Base-by-base conservation (phyloP, 495 filamentous ascomycete species). In the Penicillium tannophilum region DNA sequence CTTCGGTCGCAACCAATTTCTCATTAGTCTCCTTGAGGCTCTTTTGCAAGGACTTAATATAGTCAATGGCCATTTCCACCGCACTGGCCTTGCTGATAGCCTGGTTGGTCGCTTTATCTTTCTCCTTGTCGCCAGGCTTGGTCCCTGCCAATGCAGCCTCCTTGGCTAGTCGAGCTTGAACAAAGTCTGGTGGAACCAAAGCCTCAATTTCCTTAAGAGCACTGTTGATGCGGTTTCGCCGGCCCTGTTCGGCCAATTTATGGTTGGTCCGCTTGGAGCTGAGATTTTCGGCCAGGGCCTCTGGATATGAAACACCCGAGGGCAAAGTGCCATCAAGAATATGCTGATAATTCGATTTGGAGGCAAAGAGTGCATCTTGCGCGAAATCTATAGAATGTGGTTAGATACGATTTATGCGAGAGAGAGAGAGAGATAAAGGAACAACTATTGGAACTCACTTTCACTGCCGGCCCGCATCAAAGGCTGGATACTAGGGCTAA, bases 281-380 rank as follows among this genome's bases (percentile, higher is more conserved):
- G 31, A 98, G 76, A 54, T 95, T 95, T 33, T 92, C 94, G 5
- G 92, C 93, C 19, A 98, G 81, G 16, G 91, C 88, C 63, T 90
- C 89, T 0, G 94, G 94, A 61, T 97, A 98, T 1, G 87, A 90
- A 24, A 98, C 88, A 11, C 94, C 94, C 0, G 91, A 91, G 5
- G 96, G 85, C 44, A 89, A 85, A 42, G 88, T 98, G 44, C 94
- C 94, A 68, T 98, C 93, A 28, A 98, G 75, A 54, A 98, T 94
- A 66, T 97, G 94, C 69, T 98, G 94, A 67, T 98, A 98, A 69
- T 98, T 98, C 19, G 92, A 97, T 68, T 97, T 97, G 33, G 89
- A 90, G 11, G 93, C 91, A 23, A 98, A 82, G 24, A 93, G 84
- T 16, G 93, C 92, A 16, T 95, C 83, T 49, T 81, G 72, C n/a